Evolutionary conservation across 495 filamentous ascomycete genomes (phyloP), one percentile per base, ranked within the genome.

Genomic region (Neurospora africana): DNA sequence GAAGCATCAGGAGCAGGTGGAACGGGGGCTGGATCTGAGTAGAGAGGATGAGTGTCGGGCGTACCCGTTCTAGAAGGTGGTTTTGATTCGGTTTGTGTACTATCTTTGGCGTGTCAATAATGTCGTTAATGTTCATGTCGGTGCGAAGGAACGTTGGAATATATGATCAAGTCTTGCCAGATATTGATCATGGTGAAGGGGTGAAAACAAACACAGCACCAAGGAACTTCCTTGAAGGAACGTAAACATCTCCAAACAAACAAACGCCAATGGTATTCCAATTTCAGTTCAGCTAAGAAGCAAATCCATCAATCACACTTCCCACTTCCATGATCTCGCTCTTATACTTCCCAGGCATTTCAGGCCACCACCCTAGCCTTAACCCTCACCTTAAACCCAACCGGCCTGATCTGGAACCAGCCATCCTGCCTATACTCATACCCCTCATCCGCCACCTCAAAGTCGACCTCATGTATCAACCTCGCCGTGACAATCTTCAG

Each of bases 1-100:
- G 78, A 91, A 91, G 83, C 93, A 96, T 83, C 79, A 85, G 79
- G 90, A 92, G 81, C 93, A 97, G 86, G 76, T 95, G 21, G 85
- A 82, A 36, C 81, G 77, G 13, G 93, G 94, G 2, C 75, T 92
- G 75, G 83, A 89, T 72, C 61, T 89, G 27, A 89, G 87, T 70
- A 82, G 78, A 74, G 88, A 91, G 75, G 89, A 91, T 70, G 86
- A 89, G 71, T 81, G 84, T n/a, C 77, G 86, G 70, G 75, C 71
- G 11, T 78, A 78, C 72, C 76, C 76, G 13, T 78, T 72, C 40
- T 78, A 61, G 23, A 17, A 15, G 23, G 23, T 17, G 7, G 44
- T 44, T 44, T n/a, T n/a, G 19, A 19, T 43, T 43, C 7, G 19
- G 19, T 19, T 21, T 23, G 44, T 47, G 37, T 38, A 0, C 2